A percentile compares a stretch with the other conserved stretches of the same genome.
These are phyloP conservation scores for Naganishia vaughanmartiniae DNA, from an alignment of 768 basidiomycete genomes.

Conservation along the genomic window DNA sequence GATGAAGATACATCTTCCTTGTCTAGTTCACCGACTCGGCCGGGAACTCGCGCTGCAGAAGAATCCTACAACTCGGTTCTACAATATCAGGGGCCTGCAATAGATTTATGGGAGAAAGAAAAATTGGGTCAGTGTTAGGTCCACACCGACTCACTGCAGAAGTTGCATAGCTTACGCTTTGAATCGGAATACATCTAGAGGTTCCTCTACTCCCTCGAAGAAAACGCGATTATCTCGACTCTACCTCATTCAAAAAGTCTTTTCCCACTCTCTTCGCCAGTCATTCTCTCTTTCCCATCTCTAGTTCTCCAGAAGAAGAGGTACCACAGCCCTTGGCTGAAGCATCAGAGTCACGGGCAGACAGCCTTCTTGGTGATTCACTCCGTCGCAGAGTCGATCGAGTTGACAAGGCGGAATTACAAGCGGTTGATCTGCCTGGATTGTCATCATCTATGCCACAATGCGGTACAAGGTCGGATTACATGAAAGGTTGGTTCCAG, in stretches of 20 bases:
- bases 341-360: background rate
- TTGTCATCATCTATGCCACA: background rate
- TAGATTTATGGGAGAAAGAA: background rate
- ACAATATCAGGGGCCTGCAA: background rate
- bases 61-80: background rate
- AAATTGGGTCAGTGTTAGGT: background rate
- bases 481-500: background rate
- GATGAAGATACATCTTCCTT: background rate
- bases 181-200: background rate
- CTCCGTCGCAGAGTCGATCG: background rate
- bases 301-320: background rate
- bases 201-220: background rate
- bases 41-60: background rate
- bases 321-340: background rate
- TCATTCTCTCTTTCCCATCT: background rate
- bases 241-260: background rate
- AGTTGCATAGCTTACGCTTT: no score
- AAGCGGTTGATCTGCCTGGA: background rate
- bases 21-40: background rate
- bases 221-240: background rate
- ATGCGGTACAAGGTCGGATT: background rate
- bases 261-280: background rate
- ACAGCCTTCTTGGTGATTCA: background rate
- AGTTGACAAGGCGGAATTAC: background rate
- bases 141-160: no score